Base-by-base conservation (phyloP, 2,329 filamentous ascomycete species). In the Seiridium cupressi region DNA sequence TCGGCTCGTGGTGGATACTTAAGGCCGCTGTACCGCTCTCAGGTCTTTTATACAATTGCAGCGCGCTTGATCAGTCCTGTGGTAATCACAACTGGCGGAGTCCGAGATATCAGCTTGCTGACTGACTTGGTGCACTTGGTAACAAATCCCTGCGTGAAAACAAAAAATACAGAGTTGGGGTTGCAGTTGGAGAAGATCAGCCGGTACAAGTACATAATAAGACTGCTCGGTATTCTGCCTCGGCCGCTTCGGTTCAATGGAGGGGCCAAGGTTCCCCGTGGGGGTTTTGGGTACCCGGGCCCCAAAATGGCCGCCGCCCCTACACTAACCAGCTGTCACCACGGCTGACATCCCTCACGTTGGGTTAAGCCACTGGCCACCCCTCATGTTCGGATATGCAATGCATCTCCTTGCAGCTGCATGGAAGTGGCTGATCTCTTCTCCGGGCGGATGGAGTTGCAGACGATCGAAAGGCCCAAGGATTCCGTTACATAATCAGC, bases 241-340 rank as follows among this genome's bases (percentile, higher is more conserved):
- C 55, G 55, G 55, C 46, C 35, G 40, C 32, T 58, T 58, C 55
- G 55, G 55, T 44, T 58, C 55, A 58, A 58, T 58, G 55, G 55
- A 58, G 55, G 55, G 46, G 55, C 44, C 34, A 49, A 26, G 35
- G 26, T 53, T 53, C 49, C 49, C 49, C 49, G 34, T 53, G 49
- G 49, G 49, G 49, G 49, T 35, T 35, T 8, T 53, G 9, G 9
- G 35, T 4, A 32, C 32, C 49, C 11, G 32, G 34, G 31, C 10
- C 34, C 49, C 32, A 8, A 36, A 36, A 34, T 53, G 49, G 32
- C 49, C 10, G 34, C 31, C n/a, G 49, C 9, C 35, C 32, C 38
- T 42, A 13, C 38, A 13, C 38, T 42, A 7, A 42, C 13, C 38
- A 1, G 38, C 38, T 42, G 18, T 26, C 18, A 42, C 38, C 38